Conservation (phyloP, 225 moss, liverwort and hornwort genomes). For the Rhytidiadelphus loreus region DNA sequence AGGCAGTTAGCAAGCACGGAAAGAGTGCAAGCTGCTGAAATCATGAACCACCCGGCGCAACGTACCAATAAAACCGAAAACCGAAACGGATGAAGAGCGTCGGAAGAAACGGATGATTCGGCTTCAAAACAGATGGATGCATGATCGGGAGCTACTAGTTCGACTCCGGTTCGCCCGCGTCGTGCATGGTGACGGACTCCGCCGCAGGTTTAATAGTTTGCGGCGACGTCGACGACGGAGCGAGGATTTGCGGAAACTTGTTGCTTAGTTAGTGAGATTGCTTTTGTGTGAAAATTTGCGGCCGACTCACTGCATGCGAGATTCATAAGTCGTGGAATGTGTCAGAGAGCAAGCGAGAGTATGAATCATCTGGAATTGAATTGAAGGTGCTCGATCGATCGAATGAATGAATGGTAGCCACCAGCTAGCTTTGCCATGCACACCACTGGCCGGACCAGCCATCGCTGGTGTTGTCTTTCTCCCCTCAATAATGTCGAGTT, state of each 20-base stretch:
- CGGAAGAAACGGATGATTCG: not conserved
- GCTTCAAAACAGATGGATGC: not conserved
- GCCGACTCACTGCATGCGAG: not conserved
- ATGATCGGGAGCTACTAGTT: not conserved
- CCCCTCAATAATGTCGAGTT: conserved; percentile 10
- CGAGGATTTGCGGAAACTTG: not conserved
- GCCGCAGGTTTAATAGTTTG: not conserved
- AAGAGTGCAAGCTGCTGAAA: not conserved
- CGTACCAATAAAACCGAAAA: not conserved
- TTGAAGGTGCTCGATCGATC: not conserved
- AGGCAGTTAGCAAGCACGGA: not conserved
- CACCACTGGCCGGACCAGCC: not conserved
- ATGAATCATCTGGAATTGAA: not conserved
- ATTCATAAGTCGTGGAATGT: not conserved
- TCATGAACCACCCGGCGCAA: too few relatives aligned
- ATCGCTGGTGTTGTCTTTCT: conserved; percentile 26
- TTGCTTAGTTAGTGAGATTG: not conserved
- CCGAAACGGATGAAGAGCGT: not conserved
- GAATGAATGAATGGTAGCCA: not conserved
- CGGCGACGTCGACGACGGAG: too few relatives aligned
- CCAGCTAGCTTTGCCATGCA: not conserved
- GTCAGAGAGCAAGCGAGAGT: not conserved
- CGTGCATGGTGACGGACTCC: not conserved
- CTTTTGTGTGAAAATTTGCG: not conserved
- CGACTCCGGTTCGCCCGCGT: not conserved